Evolutionary conservation across 2,329 filamentous ascomycete genomes (phyloP).

Genomic region (Pyrenophora seminiperda): DNA sequence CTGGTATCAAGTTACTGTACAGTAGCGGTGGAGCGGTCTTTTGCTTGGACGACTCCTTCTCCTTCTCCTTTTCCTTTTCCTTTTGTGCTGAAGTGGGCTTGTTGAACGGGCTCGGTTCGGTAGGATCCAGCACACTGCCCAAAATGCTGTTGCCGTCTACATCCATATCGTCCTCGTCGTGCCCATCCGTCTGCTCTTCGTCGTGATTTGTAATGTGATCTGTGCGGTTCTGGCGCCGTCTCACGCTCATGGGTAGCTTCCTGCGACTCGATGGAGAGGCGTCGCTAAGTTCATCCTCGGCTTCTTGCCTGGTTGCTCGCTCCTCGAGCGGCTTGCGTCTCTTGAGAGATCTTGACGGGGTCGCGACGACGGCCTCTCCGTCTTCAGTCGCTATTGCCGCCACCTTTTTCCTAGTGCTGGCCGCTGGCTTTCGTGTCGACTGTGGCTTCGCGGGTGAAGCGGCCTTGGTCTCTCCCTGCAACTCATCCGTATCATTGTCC

Average conservation of each 20-base stretch:
- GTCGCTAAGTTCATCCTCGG: constrained; percentile 30
- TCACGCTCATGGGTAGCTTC: constrained; percentile 22
- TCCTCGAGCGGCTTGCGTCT: constrained; percentile 17
- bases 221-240: constrained; percentile 33
- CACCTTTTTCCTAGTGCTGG: constrained; percentile 13
- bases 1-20: constrained; percentile 23
- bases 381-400: constrained; percentile 7
- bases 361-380: constrained; percentile 15
- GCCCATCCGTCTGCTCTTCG: constrained; percentile 15
- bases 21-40: constrained; percentile 17
- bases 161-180: constrained; percentile 32
- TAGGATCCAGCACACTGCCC: constrained; percentile 41
- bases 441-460: constrained; percentile 13
- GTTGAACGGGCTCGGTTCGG: constrained; percentile 46
- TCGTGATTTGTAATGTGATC: constrained; percentile 36
- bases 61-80: constrained; percentile 19
- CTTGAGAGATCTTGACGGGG: constrained; percentile 23
- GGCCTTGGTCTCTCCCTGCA: constrained; percentile 3
- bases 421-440: constrained; percentile 13
- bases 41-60: not conserved
- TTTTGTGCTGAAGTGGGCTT: constrained; percentile 38
- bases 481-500: constrained; percentile 12
- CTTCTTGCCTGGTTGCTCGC: constrained; percentile 19
- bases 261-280: constrained; percentile 18
- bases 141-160: constrained; percentile 40